These are phyloP conservation scores for Crithidia acanthocephali DNA, from an alignment of 208 protist species.

Conservation along the genomic window DNA sequence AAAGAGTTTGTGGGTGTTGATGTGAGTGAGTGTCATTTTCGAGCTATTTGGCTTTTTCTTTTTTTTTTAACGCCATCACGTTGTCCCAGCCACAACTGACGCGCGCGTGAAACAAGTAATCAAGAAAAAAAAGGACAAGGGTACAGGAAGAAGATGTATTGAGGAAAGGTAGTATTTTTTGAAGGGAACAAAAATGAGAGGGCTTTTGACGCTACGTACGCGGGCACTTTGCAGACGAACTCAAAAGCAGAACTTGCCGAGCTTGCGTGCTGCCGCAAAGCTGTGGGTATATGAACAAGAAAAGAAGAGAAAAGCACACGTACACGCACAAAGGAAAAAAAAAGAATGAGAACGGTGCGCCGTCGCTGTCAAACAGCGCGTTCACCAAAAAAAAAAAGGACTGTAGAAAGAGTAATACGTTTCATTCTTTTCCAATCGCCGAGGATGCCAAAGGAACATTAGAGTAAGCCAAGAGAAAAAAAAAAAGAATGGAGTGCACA, in stretches of 20 bases:
- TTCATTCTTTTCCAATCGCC: conserved; percentile 1
- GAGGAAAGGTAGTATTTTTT: neutral
- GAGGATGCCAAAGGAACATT: conserved; percentile 10
- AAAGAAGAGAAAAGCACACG: neutral
- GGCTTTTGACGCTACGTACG: neutral
- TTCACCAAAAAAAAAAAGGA: neutral
- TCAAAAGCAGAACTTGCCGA: too few species aligned
- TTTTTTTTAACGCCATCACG: neutral
- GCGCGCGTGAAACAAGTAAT: neutral
- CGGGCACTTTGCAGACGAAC: neutral
- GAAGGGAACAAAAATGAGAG: conserved; percentile 2
- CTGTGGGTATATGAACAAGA: conserved; percentile 11
- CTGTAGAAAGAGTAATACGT: neutral
- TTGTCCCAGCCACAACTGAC: neutral
- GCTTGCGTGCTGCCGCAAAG: neutral
- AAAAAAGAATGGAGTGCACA: conserved; percentile 1
- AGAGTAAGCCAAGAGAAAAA: neutral
- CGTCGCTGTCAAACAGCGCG: neutral
- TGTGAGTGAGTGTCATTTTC: neutral
- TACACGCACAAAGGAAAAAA: neutral
- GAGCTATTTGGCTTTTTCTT: neutral
- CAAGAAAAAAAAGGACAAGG: conserved; percentile 26
- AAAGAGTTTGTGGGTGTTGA: too few species aligned
- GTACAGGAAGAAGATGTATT: neutral
- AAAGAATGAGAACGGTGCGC: neutral